Percentiles rank a stretch among this genome's conserved stretches.
These are phyloP conservation scores for Claviceps sp. DNA, from an alignment of 2,329 filamentous ascomycete species.

Conservation along the genomic window DNA sequence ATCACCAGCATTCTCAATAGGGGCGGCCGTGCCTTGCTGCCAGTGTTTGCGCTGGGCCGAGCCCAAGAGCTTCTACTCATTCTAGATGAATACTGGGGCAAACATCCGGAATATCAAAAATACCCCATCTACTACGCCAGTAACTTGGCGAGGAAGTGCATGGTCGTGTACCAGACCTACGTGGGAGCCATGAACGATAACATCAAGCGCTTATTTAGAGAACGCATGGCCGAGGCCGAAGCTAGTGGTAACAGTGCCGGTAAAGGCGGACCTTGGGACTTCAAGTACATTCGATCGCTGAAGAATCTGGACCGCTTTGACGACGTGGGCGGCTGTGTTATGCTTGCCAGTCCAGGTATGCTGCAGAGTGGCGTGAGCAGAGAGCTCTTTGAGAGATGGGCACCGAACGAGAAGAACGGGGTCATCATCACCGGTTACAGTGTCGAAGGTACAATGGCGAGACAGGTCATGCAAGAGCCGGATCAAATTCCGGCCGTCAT, in stretches of 20 bases:
- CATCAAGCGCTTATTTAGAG: constrained; percentile 88
- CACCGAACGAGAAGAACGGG: constrained; percentile 91
- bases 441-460: constrained; percentile 96
- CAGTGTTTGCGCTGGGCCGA: constrained; percentile 85
- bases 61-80: constrained; percentile 92
- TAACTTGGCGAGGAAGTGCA: constrained; percentile 88
- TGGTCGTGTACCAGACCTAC: constrained; percentile 98
- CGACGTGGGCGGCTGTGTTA: constrained; percentile 88
- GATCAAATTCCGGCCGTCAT: constrained; percentile 92
- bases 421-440: constrained; percentile 98
- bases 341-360: constrained; percentile 97
- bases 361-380: constrained; percentile 90
- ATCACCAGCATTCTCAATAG: constrained; percentile 85
- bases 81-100: constrained; percentile 91
- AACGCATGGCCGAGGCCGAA: constrained; percentile 83
- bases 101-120: constrained; percentile 76
- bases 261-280: constrained; percentile 89
- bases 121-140: constrained; percentile 96
- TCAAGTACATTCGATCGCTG: constrained; percentile 81
- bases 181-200: constrained; percentile 99
- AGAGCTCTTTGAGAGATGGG: constrained; percentile 88
- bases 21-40: constrained; percentile 83
- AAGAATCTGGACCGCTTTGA: constrained; percentile 93
- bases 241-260: constrained; percentile 59
- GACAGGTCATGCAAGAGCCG: constrained; percentile 87